Conservation (phyloP, 805 yeast genomes). For the Clavispora asparagi region DNA sequence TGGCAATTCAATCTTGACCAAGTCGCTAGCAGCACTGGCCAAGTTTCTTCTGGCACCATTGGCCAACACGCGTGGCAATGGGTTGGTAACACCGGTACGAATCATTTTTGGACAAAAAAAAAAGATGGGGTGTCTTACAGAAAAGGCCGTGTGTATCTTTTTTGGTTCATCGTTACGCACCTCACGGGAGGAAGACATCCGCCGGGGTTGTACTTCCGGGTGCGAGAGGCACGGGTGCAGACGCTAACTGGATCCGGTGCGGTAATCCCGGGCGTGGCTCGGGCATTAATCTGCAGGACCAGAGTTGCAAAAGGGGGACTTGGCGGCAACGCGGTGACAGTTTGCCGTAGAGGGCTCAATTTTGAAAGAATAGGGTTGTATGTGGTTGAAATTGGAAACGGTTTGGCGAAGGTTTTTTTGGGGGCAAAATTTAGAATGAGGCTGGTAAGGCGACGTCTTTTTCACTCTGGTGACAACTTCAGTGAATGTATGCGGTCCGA, state of each 20-base stretch:
- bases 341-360: no score
- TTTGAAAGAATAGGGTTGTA: no score
- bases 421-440: no score
- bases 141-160: neutral
- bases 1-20: conserved; percentile 58
- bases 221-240: conserved; percentile 1
- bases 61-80: conserved; percentile 15
- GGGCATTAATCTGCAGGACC: neutral
- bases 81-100: conserved; percentile 14
- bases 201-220: conserved; percentile 20
- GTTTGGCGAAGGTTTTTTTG: no score
- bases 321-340: neutral
- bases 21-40: conserved; percentile 33
- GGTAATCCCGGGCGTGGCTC: neutral
- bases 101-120: conserved; percentile 10
- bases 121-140: neutral
- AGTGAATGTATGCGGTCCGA: no score
- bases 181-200: conserved; percentile 19
- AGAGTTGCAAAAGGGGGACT: neutral
- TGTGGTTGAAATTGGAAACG: no score
- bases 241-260: neutral
- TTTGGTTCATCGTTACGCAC: conserved; percentile 1
- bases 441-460: no score
- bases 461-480: no score
- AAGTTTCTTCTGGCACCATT: conserved; percentile 25